Evolutionary conservation across 164 flowering plant species (phyloP), one percentile per base, ranked within the genome.

Genomic region (Macadamia tetraphylla): DNA sequence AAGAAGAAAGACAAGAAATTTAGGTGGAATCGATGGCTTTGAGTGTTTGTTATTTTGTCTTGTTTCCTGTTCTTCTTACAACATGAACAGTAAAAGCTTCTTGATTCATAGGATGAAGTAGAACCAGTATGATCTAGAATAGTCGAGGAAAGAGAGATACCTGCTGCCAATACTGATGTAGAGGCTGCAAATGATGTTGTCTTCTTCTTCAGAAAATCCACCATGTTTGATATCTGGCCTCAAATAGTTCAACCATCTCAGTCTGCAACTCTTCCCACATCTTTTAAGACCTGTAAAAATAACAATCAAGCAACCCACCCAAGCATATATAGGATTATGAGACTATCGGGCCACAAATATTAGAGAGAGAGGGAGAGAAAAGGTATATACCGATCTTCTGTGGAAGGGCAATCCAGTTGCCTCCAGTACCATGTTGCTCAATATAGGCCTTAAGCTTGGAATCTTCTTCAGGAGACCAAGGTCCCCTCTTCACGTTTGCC

Each of bases 401-500:
- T 23, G 97, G 97, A 71, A 90, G 90, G 62, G 94, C 90, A 79
- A 90, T 90, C 97, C 97, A 90, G 75, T 90, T 90, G 65, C 86
- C 86, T 35, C 94, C 96, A 61, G 91, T 90, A 3, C 92, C 92
- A 77, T 79, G 61, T 66, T 82, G 57, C 63, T 88, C 92, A 31
- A 90, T 87, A 67, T 83, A 88, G 55, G 79, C 82, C 74, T 90
- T 90, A 52, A 90, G 89, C 76, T 71, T 87, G 5, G 85, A 85
- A 73, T 90, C 97, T 71, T 90, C 97, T 75, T 90, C 97, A 40
- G 97, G 88, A 29, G 92, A 83, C 97, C 97, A 90, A 11, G 97
- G 97, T 58, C 97, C 97, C 59, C 74, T 90, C 82, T 90, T 90
- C 67, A 90, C 94, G 55, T 84, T 87, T 2, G 84, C 85, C 74